A percentile compares a stretch with the other conserved stretches of the same genome.
Evolutionary conservation across 1,284 basidiomycete genomes (phyloP).

Genomic region (Ustilago esculenta): DNA sequence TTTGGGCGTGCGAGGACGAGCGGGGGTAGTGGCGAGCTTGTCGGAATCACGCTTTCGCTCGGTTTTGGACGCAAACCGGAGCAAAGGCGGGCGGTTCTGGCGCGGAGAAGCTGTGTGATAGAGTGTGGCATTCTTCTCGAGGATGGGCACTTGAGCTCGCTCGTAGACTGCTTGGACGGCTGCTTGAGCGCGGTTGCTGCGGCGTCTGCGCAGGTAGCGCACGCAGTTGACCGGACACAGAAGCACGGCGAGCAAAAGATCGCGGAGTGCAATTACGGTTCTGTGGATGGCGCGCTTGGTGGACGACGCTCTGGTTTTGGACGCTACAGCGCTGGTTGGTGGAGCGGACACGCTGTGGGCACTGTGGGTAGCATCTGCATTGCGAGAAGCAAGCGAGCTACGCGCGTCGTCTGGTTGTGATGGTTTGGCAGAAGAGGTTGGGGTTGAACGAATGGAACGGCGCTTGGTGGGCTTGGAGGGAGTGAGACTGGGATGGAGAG

Average conservation of each 20-base stretch:
- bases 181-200: slow-evolving; percentile 10
- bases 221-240: slow-evolving; percentile 36
- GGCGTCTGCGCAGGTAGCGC: slow-evolving; percentile 20
- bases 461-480: slow-evolving; percentile 12
- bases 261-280: slow-evolving; percentile 25
- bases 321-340: background rate
- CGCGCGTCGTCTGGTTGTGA: slow-evolving; percentile 27
- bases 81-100: slow-evolving; percentile 7
- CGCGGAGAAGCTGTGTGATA: background rate
- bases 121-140: slow-evolving; percentile 19
- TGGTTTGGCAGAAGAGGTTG: slow-evolving; percentile 9
- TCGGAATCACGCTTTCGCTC: slow-evolving; percentile 8
- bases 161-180: slow-evolving; percentile 27
- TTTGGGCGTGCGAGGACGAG: slow-evolving; percentile 27
- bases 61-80: slow-evolving; percentile 17
- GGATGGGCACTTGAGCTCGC: slow-evolving; percentile 26
- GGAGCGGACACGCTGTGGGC: background rate
- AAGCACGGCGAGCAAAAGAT: slow-evolving; percentile 24
- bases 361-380: slow-evolving; percentile 1
- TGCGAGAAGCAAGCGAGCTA: slow-evolving; percentile 10
- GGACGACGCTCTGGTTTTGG: slow-evolving; percentile 3
- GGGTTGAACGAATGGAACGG: slow-evolving; percentile 14
- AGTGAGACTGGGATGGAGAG: slow-evolving; percentile 25
- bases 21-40: slow-evolving; percentile 7
- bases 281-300: slow-evolving; percentile 15